A percentile compares a stretch with the other conserved stretches of the same genome.
Conservation (phyloP, 768 basidiomycete genomes). For the Ephemerocybe angulata region DNA sequence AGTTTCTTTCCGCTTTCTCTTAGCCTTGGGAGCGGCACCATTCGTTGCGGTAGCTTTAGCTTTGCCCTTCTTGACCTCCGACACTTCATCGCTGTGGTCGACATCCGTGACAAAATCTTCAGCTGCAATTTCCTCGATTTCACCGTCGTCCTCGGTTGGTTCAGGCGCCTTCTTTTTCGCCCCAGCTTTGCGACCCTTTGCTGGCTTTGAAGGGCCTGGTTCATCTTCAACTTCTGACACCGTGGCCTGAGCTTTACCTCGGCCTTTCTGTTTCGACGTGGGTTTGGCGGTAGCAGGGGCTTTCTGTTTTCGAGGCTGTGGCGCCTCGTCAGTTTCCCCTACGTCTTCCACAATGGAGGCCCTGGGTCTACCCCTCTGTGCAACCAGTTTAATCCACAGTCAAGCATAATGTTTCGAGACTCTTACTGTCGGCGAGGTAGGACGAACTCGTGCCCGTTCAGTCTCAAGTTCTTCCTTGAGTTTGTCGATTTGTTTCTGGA, state of each 20-base stretch:
- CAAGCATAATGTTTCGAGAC: conserved; percentile 2
- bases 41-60: conserved; percentile 24
- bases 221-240: conserved; percentile 16
- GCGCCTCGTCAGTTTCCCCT: background rate
- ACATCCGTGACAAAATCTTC: conserved; percentile 16
- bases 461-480: conserved; percentile 43
- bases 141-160: conserved; percentile 11
- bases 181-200: conserved; percentile 13
- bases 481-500: conserved; percentile 41
- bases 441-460: conserved; percentile 31
- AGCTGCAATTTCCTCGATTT: conserved; percentile 14
- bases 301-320: background rate
- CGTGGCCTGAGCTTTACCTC: background rate
- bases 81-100: conserved; percentile 6
- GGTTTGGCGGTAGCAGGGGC: background rate
- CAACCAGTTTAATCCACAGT: conserved; percentile 10
- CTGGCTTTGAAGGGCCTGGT: conserved; percentile 17
- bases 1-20: conserved; percentile 38
- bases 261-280: background rate
- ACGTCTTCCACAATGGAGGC: conserved; percentile 3
- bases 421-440: conserved; percentile 22
- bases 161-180: conserved; percentile 19
- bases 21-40: conserved; percentile 20
- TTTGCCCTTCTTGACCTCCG: conserved; percentile 27
- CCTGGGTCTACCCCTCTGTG: conserved; percentile 10